Percentiles rank a stretch among this genome's conserved stretches.
Conservation (phyloP, 306 rosid genomes). For the Vicia sativa region DNA sequence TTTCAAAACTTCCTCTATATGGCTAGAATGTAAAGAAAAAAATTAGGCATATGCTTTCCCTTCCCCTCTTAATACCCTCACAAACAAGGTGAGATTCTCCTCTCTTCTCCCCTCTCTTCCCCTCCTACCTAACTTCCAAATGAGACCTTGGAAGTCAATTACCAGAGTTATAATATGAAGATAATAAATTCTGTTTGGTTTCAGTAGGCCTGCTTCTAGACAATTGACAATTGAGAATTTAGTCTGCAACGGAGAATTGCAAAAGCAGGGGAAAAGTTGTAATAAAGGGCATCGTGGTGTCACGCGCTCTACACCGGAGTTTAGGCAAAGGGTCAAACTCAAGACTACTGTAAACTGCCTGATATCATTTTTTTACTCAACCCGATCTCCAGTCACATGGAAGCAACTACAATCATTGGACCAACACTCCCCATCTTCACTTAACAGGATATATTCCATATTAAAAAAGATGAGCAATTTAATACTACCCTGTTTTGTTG, state of each 20-base stretch:
- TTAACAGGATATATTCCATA: slow-evolving; percentile 21
- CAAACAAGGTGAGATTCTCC: slow-evolving; percentile 1
- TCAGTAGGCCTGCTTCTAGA: not conserved
- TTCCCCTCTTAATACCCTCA: not conserved
- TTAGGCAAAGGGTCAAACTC: slow-evolving; percentile 4
- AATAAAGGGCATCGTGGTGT: not conserved
- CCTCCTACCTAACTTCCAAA: slow-evolving; percentile 3
- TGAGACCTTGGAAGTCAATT: slow-evolving; percentile 6
- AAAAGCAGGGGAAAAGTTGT: not conserved
- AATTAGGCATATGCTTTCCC: not conserved
- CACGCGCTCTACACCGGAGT: not conserved
- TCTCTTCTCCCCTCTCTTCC: not conserved
- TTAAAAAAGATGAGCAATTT: slow-evolving; percentile 17
- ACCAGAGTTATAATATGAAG: slow-evolving; percentile 19
- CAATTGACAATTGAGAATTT: not conserved
- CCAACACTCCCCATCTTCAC: slow-evolving; percentile 3
- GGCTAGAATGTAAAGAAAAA: slow-evolving; percentile 22
- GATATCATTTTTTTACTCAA: not conserved
- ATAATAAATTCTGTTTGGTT: not conserved
- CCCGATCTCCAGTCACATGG: not conserved
- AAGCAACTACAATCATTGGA: not conserved
- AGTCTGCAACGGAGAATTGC: not conserved
- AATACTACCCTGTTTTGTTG: slow-evolving; percentile 2
- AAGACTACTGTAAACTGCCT: not conserved
- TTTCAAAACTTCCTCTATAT: slow-evolving; percentile 13